These are phyloP conservation scores for Ambrosiella cleistominuta DNA, from an alignment of 2,329 filamentous ascomycete species.

Conservation along the genomic window DNA sequence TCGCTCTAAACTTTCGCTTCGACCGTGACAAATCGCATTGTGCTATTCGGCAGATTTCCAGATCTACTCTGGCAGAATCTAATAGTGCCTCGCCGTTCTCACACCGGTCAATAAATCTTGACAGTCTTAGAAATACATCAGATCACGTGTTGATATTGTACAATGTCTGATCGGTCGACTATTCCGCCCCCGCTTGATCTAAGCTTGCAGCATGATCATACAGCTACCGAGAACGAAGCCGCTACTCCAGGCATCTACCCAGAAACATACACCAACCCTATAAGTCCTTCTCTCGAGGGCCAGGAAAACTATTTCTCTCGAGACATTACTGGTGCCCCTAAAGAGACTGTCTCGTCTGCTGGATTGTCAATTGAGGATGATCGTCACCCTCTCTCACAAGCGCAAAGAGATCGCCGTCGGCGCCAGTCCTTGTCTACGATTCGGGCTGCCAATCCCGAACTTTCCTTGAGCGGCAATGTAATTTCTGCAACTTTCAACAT, in stretches of 20 bases:
- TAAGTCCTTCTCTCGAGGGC: conserved; percentile 11
- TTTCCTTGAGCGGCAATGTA: conserved; percentile 44
- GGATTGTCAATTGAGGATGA: conserved; percentile 4
- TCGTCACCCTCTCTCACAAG: conserved; percentile 10
- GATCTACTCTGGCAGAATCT: too few species aligned
- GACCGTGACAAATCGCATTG: too few species aligned
- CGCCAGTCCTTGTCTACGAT: conserved; percentile 38
- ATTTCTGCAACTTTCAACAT: conserved; percentile 50
- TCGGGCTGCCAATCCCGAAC: conserved; percentile 35
- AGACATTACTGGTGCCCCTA: conserved; percentile 12
- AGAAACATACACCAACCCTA: conserved; percentile 15
- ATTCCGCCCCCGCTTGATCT: conserved; percentile 10
- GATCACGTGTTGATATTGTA: not conserved
- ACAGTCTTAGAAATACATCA: too few species aligned
- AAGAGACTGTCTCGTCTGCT: not conserved
- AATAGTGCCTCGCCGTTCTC: too few species aligned
- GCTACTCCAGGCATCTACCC: conserved; percentile 19
- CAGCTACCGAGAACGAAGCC: conserved; percentile 15
- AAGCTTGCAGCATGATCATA: conserved; percentile 10
- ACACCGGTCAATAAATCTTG: too few species aligned
- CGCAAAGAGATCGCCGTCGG: conserved; percentile 19
- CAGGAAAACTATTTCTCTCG: conserved; percentile 16
- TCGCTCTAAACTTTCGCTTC: too few species aligned
- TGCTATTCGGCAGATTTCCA: too few species aligned
- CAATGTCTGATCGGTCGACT: conserved; percentile 4